Percentiles rank a stretch among this genome's conserved stretches.
Evolutionary conservation across 2,329 filamentous ascomycete genomes (phyloP).

Genomic region (Talaromyces sp.): DNA sequence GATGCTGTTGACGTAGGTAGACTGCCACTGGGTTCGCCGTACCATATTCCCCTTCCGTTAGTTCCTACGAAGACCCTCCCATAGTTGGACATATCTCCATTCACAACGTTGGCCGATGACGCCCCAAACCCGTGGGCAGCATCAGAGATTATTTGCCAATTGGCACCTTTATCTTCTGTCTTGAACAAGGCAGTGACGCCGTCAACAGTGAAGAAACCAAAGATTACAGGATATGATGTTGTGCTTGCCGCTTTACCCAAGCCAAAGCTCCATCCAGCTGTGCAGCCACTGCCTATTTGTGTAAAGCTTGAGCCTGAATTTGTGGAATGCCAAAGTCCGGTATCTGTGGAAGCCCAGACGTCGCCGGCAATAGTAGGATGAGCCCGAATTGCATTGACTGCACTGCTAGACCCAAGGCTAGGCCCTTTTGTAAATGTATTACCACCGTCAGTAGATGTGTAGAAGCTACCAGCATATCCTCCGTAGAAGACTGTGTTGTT

Average conservation of each 20-base stretch:
- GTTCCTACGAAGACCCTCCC: conserved; percentile 34
- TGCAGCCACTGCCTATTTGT: conserved; percentile 25
- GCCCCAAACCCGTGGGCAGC: conserved; percentile 26
- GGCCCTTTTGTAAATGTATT: conserved; percentile 45
- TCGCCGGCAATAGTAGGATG: conserved; percentile 24
- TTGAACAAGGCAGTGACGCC: conserved; percentile 25
- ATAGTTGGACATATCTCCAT: conserved; percentile 26
- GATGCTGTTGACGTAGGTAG: conserved; percentile 24
- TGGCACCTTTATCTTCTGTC: conserved; percentile 26
- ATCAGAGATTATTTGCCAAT: conserved; percentile 30
- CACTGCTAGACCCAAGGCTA: conserved; percentile 32
- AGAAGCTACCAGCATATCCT: conserved; percentile 47
- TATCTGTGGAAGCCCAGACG: conserved; percentile 40
- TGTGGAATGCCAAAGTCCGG: conserved; percentile 53
- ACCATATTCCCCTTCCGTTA: conserved; percentile 34
- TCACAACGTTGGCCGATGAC: conserved; percentile 26
- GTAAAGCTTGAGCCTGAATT: conserved; percentile 51
- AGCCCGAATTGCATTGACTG: conserved; percentile 21
- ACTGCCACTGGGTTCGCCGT: conserved; percentile 24
- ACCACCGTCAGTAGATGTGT: conserved; percentile 51
- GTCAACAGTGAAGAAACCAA: conserved; percentile 28
- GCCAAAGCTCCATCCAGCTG: conserved; percentile 23
- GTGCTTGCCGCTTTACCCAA: conserved; percentile 23
- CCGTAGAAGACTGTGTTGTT: conserved; percentile 54
- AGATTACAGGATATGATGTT: conserved; percentile 24